These are phyloP conservation scores for Blumeria graminis DNA, from an alignment of 2,329 filamentous ascomycete genomes.

Conservation along the genomic window DNA sequence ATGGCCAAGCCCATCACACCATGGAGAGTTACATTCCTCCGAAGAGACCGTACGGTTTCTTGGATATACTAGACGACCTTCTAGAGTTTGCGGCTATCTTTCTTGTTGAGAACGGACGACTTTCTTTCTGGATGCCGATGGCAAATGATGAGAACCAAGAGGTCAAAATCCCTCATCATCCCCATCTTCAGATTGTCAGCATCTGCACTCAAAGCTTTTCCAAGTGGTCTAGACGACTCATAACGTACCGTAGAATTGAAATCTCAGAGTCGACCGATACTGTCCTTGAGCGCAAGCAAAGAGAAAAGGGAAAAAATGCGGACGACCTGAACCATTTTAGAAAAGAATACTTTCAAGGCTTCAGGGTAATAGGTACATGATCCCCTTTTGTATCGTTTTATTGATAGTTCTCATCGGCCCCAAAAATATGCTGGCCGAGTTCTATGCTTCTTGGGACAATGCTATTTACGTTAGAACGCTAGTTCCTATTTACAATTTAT, in stretches of 20 bases:
- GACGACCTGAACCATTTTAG: constrained; percentile 46
- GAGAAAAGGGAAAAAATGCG: constrained; percentile 25
- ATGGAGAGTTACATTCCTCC: constrained; percentile 54
- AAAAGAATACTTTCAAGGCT: constrained; percentile 23
- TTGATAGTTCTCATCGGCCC: no score
- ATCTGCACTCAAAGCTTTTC: constrained; percentile 74
- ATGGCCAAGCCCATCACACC: constrained; percentile 44
- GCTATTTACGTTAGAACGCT: no score
- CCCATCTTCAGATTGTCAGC: constrained; percentile 45
- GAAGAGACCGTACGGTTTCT: constrained; percentile 79
- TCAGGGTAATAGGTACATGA: constrained; percentile 10
- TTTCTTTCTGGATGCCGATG: constrained; percentile 96
- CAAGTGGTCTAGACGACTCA: constrained; percentile 74
- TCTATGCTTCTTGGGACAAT: no score
- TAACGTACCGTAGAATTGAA: constrained; percentile 56
- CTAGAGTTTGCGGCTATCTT: constrained; percentile 55
- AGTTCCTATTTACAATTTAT: no score
- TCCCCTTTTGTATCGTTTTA: background rate
- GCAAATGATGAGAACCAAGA: constrained; percentile 58
- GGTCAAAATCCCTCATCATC: constrained; percentile 53
- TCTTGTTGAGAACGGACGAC: constrained; percentile 52
- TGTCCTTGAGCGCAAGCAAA: constrained; percentile 12
- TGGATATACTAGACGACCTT: constrained; percentile 75
- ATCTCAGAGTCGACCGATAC: constrained; percentile 27
- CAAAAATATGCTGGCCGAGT: no score